Percentiles rank a stretch among this genome's conserved stretches.
phyloP scores from a whole-genome alignment of 805 yeast genomes.

The Ogataea pini region DNA sequence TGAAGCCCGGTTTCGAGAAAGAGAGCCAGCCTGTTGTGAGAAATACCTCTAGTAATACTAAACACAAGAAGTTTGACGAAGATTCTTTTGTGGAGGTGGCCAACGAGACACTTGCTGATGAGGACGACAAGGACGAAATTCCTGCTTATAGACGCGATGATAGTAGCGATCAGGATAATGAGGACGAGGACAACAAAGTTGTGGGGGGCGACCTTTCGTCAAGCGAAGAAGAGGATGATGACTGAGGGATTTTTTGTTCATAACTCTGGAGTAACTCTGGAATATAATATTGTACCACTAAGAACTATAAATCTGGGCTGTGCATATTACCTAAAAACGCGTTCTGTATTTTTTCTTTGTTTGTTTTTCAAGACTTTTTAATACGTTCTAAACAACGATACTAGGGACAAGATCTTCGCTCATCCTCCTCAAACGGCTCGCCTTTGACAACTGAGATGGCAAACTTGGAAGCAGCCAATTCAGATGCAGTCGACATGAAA shows the following conservation, averaged over 20 bases:
- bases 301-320: not conserved
- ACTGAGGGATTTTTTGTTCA: not conserved
- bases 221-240: constrained; percentile 21
- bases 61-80: constrained; percentile 45
- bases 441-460: not conserved
- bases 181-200: constrained; percentile 31
- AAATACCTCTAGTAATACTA: constrained; percentile 27
- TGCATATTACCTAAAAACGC: not conserved
- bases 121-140: constrained; percentile 23
- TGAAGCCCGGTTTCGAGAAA: constrained; percentile 56
- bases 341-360: not conserved
- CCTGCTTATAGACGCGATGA: constrained; percentile 26
- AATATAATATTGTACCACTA: constrained; percentile 2
- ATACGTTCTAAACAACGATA: too few relatives aligned
- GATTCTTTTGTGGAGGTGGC: constrained; percentile 18
- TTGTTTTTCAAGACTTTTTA: too few relatives aligned
- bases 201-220: constrained; percentile 28
- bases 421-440: too few relatives aligned
- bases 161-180: constrained; percentile 24
- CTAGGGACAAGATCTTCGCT: too few relatives aligned
- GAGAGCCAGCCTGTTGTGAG: constrained; percentile 54
- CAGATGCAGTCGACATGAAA: constrained; percentile 18
- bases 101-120: constrained; percentile 15
- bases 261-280: not conserved
- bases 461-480: constrained; percentile 6